Base-by-base conservation (phyloP, 805 yeast species). In the Ogataea trehaloabstinens region DNA sequence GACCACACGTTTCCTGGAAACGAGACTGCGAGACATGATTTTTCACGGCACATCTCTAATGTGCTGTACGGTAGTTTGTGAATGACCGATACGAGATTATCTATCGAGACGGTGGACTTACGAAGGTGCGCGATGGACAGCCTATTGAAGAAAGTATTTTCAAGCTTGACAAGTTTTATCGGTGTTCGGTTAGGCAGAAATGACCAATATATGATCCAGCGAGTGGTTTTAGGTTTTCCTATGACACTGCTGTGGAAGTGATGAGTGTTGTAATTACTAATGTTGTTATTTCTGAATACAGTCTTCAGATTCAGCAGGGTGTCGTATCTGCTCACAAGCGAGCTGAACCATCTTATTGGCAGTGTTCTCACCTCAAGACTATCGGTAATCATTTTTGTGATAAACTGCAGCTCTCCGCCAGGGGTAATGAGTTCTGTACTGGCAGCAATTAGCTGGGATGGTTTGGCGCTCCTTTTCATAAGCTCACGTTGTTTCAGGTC, bases 391-490 rank as follows among this genome's bases (percentile, higher is more conserved):
- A 73, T 54, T 12, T 52, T 48, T 2, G 32, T 19, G 5, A 71
- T 60, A 45, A 75, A 75, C 10, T 42, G 54, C 12, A 55, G 45
- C 34, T 75, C 81, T 4, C 81, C 81, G 2, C 78, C 78, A 16
- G 45, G 37, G 2, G 68, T 70, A 10, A 67, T 48, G 30, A 76
- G 50, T 39, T 75, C 81, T 17, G 41, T 41, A 0, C 42, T 34
- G 3, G 55, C 48, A 1, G 72, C 79, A 11, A 66, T 64, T 10
- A 41, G 47, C 22, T 36, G 37, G 2, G 38, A 25, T 11, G 13
- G 24, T 4, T 43, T 49, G 2, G 31, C 20, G 3, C 8, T 20
- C 12, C 30, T 19, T 44, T 73, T 74, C 4, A 25, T n/a, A 2
- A 29, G 28, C 6, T 38, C 28, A 12, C 53, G 52, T 3, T 33